Base-by-base conservation (phyloP, 352 stramenopile genomes). In the Pythium scleroteichum region DNA sequence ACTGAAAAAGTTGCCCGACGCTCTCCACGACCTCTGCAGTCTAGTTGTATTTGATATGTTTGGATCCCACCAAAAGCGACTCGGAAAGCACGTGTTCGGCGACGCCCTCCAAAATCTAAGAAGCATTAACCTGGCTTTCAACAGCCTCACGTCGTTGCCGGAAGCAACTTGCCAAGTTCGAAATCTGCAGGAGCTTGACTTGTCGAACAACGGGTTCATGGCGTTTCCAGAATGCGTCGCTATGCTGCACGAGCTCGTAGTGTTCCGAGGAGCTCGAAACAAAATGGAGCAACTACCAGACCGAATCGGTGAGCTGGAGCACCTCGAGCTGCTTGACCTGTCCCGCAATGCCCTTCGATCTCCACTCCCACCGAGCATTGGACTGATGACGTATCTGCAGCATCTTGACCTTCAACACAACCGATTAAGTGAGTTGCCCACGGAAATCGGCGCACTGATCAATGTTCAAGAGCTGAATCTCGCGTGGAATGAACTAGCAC, bases 401-500 rank as follows among this genome's bases (percentile, higher is more conserved):
- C 53, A 22, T 9, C 44, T 90, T 1, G 49, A 79, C 20, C 62
- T 87, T 0, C 60, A 71, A 1, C 69, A 73, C 38, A 90, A 90
- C 42, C 59, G 55, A 8, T 32, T 90, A 12, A 51, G 53, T 12
- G 45, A 26, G 8, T 48, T 90, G n/a, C 78, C 80, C 10, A 66
- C 85, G 13, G 79, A 88, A 42, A 45, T 90, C 42, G 75, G 72
- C 4, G 73, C 79, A 0, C 69, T 91, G 12, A 70, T 73, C 5
- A 66, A 75, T n/a, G 53, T 91, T 33, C 51, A 60, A 12, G 63
- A 78, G 45, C 63, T 95, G 16, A 55, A 86, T 40, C 35, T 92
- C 20, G 79, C 76, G 16, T 84, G 79, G 72, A 94, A 94, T 66
- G 56, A 76, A 33, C 58, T 94, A 16, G 17, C 44, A 0, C 14